phyloP scores from a whole-genome alignment of 306 rosid species.

The Phaseolus lunatus region DNA sequence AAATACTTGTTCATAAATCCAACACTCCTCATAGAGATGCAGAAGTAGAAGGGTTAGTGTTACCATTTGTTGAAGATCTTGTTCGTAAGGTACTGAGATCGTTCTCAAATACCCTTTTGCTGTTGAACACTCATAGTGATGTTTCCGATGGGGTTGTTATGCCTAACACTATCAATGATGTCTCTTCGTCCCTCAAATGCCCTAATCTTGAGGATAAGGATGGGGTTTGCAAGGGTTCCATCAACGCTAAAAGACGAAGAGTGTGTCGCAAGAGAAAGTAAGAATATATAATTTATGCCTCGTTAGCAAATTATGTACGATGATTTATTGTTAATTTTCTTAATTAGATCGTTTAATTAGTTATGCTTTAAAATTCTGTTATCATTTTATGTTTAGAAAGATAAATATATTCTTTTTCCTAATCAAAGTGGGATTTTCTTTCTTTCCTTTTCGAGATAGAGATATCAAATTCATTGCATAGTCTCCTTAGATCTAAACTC shows the following conservation, averaged over 20 bases:
- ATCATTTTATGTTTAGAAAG: not conserved
- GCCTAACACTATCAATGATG: conserved; percentile 1
- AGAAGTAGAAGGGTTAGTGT: not conserved
- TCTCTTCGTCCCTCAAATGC: not conserved
- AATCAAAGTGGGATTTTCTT: not conserved
- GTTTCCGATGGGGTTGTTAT: not conserved
- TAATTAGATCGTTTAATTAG: not conserved
- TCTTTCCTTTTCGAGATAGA: not conserved
- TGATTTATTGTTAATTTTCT: not conserved
- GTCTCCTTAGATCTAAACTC: not conserved
- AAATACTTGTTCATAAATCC: conserved; percentile 20
- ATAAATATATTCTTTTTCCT: not conserved
- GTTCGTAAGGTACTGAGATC: conserved; percentile 30
- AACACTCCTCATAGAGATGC: not conserved
- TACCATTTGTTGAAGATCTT: conserved; percentile 38
- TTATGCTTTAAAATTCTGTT: not conserved
- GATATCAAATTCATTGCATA: not conserved
- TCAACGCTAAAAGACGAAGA: conserved; percentile 10
- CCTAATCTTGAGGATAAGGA: not conserved
- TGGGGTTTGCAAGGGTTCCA: not conserved
- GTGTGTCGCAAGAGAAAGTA: conserved; percentile 42
- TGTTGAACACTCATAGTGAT: conserved; percentile 26
- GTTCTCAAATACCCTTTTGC: conserved; percentile 43
- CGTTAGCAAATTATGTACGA: not conserved
- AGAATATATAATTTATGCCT: not conserved